A percentile compares a stretch with the other conserved stretches of the same genome.
Conservation (phyloP, 495 filamentous ascomycete species). For the Penicillium waksmanii region DNA sequence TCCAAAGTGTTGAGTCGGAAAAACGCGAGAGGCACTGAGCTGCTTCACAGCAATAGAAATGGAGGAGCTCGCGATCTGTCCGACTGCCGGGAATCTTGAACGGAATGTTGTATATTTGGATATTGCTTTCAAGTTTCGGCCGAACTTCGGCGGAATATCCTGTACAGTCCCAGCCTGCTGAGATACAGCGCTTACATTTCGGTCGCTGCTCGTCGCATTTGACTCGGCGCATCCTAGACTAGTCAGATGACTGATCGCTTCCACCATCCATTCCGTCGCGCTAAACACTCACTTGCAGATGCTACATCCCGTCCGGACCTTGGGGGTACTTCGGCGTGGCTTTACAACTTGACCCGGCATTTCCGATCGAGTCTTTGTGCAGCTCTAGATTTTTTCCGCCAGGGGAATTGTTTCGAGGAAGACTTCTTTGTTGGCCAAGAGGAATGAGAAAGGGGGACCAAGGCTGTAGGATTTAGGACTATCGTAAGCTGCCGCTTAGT, state of each 20-base stretch:
- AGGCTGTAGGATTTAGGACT: too few species aligned
- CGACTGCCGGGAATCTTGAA: slow-evolving; percentile 40
- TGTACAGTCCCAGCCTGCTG: slow-evolving; percentile 41
- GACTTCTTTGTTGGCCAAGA: not conserved
- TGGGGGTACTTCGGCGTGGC: slow-evolving; percentile 27
- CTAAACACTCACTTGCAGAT: slow-evolving; percentile 29
- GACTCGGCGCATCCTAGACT: slow-evolving; percentile 37
- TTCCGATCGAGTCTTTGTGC: not conserved
- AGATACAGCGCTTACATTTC: slow-evolving; percentile 38
- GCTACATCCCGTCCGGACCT: slow-evolving; percentile 29
- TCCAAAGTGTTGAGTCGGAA: slow-evolving; percentile 47
- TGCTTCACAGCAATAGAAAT: slow-evolving; percentile 39
- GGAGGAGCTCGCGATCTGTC: slow-evolving; percentile 40
- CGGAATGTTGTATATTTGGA: slow-evolving; percentile 34
- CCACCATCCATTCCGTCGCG: not conserved
- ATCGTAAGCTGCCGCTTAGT: too few species aligned
- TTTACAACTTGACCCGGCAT: not conserved
- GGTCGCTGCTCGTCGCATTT: slow-evolving; percentile 52
- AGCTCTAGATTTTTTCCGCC: not conserved
- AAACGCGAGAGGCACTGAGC: slow-evolving; percentile 40
- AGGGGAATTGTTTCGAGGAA: not conserved
- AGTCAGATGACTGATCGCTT: not conserved
- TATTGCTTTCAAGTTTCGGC: slow-evolving; percentile 7
- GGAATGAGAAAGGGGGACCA: not conserved
- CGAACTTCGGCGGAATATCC: slow-evolving; percentile 31